A percentile compares a stretch with the other conserved stretches of the same genome.
Conservation (phyloP, 2,329 filamentous ascomycete genomes). For the Onygenales sp. region DNA sequence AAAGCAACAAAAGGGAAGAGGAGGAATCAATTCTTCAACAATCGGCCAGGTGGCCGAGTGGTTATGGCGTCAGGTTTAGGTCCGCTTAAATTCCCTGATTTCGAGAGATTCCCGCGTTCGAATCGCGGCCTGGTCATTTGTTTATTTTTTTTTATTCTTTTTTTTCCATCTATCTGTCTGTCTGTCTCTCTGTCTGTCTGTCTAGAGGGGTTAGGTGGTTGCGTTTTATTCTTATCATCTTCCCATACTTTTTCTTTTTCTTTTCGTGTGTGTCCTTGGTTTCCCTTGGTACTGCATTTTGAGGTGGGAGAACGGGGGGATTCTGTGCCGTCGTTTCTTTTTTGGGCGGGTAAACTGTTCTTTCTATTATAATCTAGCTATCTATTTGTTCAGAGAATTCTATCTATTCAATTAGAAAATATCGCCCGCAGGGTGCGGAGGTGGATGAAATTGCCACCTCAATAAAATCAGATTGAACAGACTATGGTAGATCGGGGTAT, state of each 20-base stretch:
- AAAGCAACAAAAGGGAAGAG: not conserved
- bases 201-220: not conserved
- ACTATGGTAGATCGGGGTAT: too few species aligned
- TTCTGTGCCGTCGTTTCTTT: too few species aligned
- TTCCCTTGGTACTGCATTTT: not conserved
- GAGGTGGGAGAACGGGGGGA: not conserved
- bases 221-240: too few species aligned
- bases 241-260: too few species aligned
- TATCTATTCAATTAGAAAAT: too few species aligned
- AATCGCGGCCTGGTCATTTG: conserved; percentile 3
- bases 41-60: conserved; percentile 5
- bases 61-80: conserved; percentile 5
- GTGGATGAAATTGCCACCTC: too few species aligned
- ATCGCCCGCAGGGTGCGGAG: too few species aligned
- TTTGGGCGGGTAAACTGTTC: too few species aligned
- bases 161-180: not conserved
- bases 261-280: not conserved
- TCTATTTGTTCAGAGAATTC: too few species aligned
- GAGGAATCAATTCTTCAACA: too few species aligned
- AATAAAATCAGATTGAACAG: too few species aligned
- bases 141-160: not conserved
- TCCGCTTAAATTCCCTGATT: conserved; percentile 4
- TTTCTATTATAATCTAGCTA: too few species aligned
- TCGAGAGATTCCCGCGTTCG: conserved; percentile 5
- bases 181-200: not conserved